Base-by-base conservation (phyloP, 352 stramenopile species). In the Aphanomyces stellatus region DNA sequence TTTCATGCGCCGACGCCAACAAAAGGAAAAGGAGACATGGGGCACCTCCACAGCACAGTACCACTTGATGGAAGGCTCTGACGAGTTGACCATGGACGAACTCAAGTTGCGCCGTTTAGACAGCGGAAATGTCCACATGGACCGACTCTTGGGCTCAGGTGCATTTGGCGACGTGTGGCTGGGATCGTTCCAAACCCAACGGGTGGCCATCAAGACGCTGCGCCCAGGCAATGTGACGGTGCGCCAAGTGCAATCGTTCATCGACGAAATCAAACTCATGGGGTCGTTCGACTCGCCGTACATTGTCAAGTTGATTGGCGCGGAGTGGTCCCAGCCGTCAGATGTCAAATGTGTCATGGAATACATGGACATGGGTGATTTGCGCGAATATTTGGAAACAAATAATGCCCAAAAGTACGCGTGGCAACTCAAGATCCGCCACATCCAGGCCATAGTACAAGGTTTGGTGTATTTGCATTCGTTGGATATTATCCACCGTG, bases 351-450 rank as follows among this genome's bases (percentile, higher is more conserved):
- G 64, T 11, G 51, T 83, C 0, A 46, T 62, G 4, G 77, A 85
- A 53, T 83, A 73, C 49, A 76, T 86, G 73, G 61, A 77, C 11
- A 62, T 67, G 37, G 76, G 77, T 30, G 71, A 88, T 31, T 63
- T 85, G 40, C 74, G 72, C 7, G 69, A 57, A 24, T 43, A 34
- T 11, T 27, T 67, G 5, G 19, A 56, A 11, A 13, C n/a, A 19
- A 56, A 33, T 22, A 51, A 33, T 11, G 19, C 13, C 33, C 0
- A 41, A 17, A 37, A 17, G 30, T 65, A 56, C 31, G 8, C 25
- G 28, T 65, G 59, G 59, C 25, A 22, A 17, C 13, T 15, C 17
- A 65, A 65, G 31, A 10, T 55, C 31, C 13, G 37, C 2, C 7
- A 19, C 33, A 28, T 28, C 7, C n/a, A 34, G 17, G 11, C n/a